These are phyloP conservation scores for Cucurbita maxima DNA, from an alignment of 306 rosid genomes.

Conservation along the genomic window DNA sequence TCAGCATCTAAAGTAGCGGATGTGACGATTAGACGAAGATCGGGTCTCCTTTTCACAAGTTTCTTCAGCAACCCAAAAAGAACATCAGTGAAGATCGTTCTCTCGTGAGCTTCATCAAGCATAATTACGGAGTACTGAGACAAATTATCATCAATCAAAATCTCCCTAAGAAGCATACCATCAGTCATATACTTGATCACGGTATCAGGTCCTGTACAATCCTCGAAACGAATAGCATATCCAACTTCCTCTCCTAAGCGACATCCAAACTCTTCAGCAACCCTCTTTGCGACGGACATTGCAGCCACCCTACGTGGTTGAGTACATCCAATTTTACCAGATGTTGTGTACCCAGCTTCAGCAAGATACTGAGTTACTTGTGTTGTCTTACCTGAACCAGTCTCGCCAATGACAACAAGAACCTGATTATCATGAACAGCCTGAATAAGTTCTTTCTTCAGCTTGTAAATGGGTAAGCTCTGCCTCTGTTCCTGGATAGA, in stretches of 20 bases:
- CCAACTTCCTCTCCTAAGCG: slow-evolving; percentile 87
- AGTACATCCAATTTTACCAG: slow-evolving; percentile 77
- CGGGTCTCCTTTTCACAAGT: slow-evolving; percentile 62
- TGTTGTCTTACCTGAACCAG: slow-evolving; percentile 90
- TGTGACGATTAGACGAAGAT: slow-evolving; percentile 63
- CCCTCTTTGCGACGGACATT: slow-evolving; percentile 81
- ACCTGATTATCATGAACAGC: slow-evolving; percentile 78
- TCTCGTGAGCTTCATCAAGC: slow-evolving; percentile 93
- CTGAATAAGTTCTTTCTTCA: slow-evolving; percentile 63
- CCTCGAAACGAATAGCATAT: slow-evolving; percentile 75
- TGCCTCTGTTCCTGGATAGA: slow-evolving; percentile 72
- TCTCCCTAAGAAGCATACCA: slow-evolving; percentile 76
- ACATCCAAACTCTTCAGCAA: slow-evolving; percentile 83
- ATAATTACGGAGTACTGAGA: slow-evolving; percentile 71
- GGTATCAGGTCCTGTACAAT: slow-evolving; percentile 73
- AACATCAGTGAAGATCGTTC: slow-evolving; percentile 72
- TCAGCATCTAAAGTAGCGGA: slow-evolving; percentile 90
- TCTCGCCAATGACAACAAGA: slow-evolving; percentile 77
- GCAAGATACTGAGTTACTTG: slow-evolving; percentile 88
- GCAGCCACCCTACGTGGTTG: slow-evolving; percentile 95
- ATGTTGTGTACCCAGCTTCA: slow-evolving; percentile 66
- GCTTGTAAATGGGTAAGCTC: slow-evolving; percentile 70
- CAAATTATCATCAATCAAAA: slow-evolving; percentile 55
- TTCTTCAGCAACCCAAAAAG: slow-evolving; percentile 77
- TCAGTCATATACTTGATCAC: slow-evolving; percentile 89